Conservation (phyloP, 768 basidiomycete species). For the Rhodotorula sphaerocarpa region DNA sequence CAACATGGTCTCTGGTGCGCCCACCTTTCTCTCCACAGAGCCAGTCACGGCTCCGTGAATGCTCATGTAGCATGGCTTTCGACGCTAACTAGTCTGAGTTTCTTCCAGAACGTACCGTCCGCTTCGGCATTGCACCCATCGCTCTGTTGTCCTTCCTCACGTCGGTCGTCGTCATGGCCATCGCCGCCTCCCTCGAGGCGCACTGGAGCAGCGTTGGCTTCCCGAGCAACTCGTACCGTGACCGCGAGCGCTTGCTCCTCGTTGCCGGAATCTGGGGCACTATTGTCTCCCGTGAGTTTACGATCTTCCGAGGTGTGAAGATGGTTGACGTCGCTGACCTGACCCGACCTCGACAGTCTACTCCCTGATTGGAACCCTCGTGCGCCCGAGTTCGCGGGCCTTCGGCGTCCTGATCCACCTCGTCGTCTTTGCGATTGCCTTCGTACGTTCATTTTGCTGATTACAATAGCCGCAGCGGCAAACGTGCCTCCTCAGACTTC, state of each 20-base stretch:
- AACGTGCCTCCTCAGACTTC: neutral
- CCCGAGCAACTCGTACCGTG: constrained; percentile 40
- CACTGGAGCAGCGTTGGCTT: constrained; percentile 36
- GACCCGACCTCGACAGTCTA: constrained; percentile 34
- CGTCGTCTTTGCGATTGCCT: constrained; percentile 42
- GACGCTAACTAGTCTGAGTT: too few relatives aligned
- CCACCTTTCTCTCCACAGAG: neutral
- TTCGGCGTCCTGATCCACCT: constrained; percentile 43
- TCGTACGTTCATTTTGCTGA: constrained; percentile 26
- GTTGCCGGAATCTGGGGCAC: constrained; percentile 7
- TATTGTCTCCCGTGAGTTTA: constrained; percentile 3
- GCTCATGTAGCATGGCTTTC: too few relatives aligned
- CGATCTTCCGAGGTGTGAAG: neutral
- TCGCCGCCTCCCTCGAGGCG: constrained; percentile 39
- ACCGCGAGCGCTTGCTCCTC: constrained; percentile 42
- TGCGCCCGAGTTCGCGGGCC: constrained; percentile 35
- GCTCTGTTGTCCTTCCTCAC: constrained; percentile 26
- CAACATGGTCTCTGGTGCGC: neutral
- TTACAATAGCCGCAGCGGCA: too few relatives aligned
- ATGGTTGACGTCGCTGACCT: neutral
- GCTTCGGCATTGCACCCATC: constrained; percentile 12
- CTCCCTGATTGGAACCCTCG: constrained; percentile 41
- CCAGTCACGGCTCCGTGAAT: too few relatives aligned
- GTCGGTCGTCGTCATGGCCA: constrained; percentile 41
- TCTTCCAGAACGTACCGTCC: constrained; percentile 2